Conservation (phyloP, 1,139 yeast genomes). For the Geotrichum cucujoidarum region DNA sequence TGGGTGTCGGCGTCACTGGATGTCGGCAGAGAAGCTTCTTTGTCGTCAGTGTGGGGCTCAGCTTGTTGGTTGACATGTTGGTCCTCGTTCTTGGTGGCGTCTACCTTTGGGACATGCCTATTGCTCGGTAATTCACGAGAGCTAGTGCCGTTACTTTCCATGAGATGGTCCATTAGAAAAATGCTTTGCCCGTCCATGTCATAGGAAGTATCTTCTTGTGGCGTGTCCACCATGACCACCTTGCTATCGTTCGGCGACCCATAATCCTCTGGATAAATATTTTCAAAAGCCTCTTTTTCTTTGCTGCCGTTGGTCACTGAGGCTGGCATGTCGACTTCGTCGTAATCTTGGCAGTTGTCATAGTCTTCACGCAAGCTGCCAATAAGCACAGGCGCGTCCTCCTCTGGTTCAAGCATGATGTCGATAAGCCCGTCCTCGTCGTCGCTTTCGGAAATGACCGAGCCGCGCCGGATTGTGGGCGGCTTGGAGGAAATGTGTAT, state of each 20-base stretch:
- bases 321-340: not conserved
- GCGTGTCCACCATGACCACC: not conserved
- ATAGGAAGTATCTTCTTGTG: not conserved
- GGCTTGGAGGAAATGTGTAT: slow-evolving; percentile 36
- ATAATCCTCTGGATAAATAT: not conserved
- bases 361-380: slow-evolving; percentile 5
- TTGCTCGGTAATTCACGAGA: not conserved
- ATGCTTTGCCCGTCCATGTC: not conserved
- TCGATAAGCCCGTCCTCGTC: slow-evolving; percentile 44
- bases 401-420: slow-evolving; percentile 37
- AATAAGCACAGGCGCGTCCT: slow-evolving; percentile 17
- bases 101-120: slow-evolving; percentile 1
- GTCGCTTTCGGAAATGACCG: slow-evolving; percentile 30
- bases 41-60: not conserved
- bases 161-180: slow-evolving; percentile 4
- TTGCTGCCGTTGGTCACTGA: not conserved
- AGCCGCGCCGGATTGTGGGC: slow-evolving; percentile 26
- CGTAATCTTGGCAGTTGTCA: slow-evolving; percentile 6
- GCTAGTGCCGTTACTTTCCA: not conserved
- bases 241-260: not conserved
- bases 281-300: not conserved
- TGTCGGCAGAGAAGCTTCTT: not conserved
- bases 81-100: not conserved
- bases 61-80: not conserved
- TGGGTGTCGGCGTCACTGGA: not conserved